Percentiles rank a stretch among this genome's conserved stretches.
Conservation (phyloP, 345 rosid genomes). For the Corymbia maculata region DNA sequence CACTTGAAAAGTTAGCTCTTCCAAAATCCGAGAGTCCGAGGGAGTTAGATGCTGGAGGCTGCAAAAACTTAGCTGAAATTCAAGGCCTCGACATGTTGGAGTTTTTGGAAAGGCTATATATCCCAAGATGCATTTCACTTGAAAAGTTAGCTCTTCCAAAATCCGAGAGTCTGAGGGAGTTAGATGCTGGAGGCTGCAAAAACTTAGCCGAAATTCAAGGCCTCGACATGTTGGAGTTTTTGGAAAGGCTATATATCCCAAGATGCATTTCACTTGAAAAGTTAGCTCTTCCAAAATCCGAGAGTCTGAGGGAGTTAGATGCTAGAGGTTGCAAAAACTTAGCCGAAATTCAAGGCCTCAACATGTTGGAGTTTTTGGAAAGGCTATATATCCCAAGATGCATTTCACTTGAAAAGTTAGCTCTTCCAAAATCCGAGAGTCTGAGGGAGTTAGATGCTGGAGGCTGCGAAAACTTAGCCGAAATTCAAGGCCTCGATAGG, state of each 20-base stretch:
- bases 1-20: no score
- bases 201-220: no score
- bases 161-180: no score
- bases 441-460: background rate
- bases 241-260: background rate
- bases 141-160: no score
- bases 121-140: no score
- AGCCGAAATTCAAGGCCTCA: background rate
- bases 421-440: background rate
- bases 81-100: no score
- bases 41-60: no score
- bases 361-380: background rate
- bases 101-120: no score
- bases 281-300: background rate
- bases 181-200: no score
- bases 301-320: background rate
- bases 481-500: background rate
- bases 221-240: no score
- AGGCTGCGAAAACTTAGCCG: background rate
- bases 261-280: background rate
- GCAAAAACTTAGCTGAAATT: no score
- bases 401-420: accelerated
- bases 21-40: no score
- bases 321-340: background rate
- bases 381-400: background rate